phyloP scores from a whole-genome alignment of 1,284 basidiomycete species.

The Fomitiporia mediterranea region DNA sequence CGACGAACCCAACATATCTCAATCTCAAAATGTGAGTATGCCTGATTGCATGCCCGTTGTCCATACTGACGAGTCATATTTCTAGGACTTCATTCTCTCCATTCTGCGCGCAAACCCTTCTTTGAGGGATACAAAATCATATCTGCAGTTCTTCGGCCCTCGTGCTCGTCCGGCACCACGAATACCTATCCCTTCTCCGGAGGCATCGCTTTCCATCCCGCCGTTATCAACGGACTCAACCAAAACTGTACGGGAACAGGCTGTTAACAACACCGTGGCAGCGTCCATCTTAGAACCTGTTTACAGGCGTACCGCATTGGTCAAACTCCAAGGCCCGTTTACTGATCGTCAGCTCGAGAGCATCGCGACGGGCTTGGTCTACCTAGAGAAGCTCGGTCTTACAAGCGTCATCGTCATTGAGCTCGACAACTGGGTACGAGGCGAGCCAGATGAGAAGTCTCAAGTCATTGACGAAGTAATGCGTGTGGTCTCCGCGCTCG shows the following conservation, averaged over 20 bases:
- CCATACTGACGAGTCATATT: slow-evolving; percentile 5
- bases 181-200: slow-evolving; percentile 21
- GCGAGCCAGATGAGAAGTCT: slow-evolving; percentile 61
- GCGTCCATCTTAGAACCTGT: slow-evolving; percentile 85
- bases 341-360: slow-evolving; percentile 93
- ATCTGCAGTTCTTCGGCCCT: slow-evolving; percentile 81
- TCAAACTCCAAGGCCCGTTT: slow-evolving; percentile 97
- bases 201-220: slow-evolving; percentile 27
- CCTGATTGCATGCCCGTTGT: slow-evolving; percentile 1
- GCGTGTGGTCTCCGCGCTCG: slow-evolving; percentile 80
- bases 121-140: slow-evolving; percentile 83
- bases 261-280: slow-evolving; percentile 43
- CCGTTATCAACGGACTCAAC: slow-evolving; percentile 24
- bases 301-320: slow-evolving; percentile 81
- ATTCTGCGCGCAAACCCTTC: slow-evolving; percentile 94
- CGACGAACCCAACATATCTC: slow-evolving; percentile 56
- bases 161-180: slow-evolving; percentile 34
- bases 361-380: slow-evolving; percentile 89
- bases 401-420: slow-evolving; percentile 95
- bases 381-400: slow-evolving; percentile 92
- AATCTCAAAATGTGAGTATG: slow-evolving; percentile 40
- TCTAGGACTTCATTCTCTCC: slow-evolving; percentile 92
- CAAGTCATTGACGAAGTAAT: slow-evolving; percentile 70
- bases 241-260: slow-evolving; percentile 27
- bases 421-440: slow-evolving; percentile 70